These are phyloP conservation scores for Calonectria fujianensis DNA, from an alignment of 2,329 filamentous ascomycete species.

Conservation along the genomic window DNA sequence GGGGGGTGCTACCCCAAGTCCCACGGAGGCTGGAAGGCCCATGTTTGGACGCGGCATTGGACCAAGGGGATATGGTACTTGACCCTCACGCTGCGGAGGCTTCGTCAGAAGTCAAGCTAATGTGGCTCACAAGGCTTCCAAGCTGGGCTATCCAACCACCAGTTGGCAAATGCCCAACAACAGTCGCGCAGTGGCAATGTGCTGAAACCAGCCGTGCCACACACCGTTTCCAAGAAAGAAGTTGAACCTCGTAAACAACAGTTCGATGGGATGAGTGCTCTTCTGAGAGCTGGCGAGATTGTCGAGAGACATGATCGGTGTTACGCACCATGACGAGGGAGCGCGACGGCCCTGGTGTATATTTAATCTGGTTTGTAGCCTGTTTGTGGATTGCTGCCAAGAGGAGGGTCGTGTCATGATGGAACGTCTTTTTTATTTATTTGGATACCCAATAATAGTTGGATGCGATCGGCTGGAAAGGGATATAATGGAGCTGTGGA, in stretches of 20 bases:
- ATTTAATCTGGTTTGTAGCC: background rate
- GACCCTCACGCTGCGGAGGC: slow-evolving; percentile 41
- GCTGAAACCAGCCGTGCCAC: slow-evolving; percentile 55
- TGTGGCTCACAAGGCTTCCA: slow-evolving; percentile 58
- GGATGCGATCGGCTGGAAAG: slow-evolving; percentile 20
- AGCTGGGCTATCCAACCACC: slow-evolving; percentile 58
- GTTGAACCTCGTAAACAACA: slow-evolving; percentile 51
- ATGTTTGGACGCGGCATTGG: slow-evolving; percentile 51
- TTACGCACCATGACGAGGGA: slow-evolving; percentile 46
- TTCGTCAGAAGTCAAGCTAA: slow-evolving; percentile 55
- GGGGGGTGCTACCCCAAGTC: slow-evolving; percentile 51
- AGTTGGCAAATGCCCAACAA: slow-evolving; percentile 58
- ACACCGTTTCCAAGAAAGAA: slow-evolving; percentile 46
- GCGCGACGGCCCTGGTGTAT: background rate
- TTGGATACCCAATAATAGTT: slow-evolving; percentile 40
- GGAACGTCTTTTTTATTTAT: slow-evolving; percentile 23
- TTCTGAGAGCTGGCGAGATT: slow-evolving; percentile 76
- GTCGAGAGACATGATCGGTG: slow-evolving; percentile 66
- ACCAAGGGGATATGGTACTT: slow-evolving; percentile 61
- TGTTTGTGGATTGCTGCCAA: background rate
- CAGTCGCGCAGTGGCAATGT: slow-evolving; percentile 56
- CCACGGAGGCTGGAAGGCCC: slow-evolving; percentile 51
- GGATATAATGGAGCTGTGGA: slow-evolving; percentile 4
- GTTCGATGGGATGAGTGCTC: slow-evolving; percentile 76
- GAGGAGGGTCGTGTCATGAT: background rate